phyloP scores from a whole-genome alignment of 2,329 filamentous ascomycete genomes.

The Scleromitrula shiraiana region DNA sequence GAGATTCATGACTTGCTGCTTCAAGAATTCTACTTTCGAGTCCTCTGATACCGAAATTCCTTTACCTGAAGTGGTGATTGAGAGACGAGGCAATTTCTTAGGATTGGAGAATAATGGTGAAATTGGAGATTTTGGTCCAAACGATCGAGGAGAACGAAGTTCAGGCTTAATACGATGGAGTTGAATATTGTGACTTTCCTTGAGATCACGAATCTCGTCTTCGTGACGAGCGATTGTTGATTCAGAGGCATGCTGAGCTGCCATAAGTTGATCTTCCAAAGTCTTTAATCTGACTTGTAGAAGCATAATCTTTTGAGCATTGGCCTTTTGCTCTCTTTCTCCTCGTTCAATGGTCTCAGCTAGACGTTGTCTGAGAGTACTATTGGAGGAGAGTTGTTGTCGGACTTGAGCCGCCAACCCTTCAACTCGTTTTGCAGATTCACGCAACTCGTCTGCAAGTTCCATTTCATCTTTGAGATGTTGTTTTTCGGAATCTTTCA shows the following conservation, averaged over 20 bases:
- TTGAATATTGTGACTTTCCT: conserved; percentile 69
- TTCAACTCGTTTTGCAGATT: conserved; percentile 70
- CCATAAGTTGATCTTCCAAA: conserved; percentile 76
- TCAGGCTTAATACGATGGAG: conserved; percentile 63
- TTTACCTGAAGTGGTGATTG: conserved; percentile 39
- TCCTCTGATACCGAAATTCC: conserved; percentile 62
- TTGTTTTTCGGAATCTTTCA: conserved; percentile 48
- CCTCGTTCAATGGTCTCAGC: conserved; percentile 73
- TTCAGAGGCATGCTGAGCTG: conserved; percentile 79
- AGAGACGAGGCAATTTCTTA: conserved; percentile 47
- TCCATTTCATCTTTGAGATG: conserved; percentile 52
- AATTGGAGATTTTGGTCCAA: conserved; percentile 51
- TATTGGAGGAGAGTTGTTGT: conserved; percentile 72
- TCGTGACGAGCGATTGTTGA: conserved; percentile 77
- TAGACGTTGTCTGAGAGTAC: conserved; percentile 66
- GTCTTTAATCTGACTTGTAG: conserved; percentile 73
- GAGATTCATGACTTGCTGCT: conserved; percentile 72
- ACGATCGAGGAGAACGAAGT: conserved; percentile 38
- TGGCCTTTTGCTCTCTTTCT: conserved; percentile 73
- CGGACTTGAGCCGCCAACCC: conserved; percentile 72
- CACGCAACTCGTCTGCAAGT: conserved; percentile 61
- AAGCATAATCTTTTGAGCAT: conserved; percentile 72
- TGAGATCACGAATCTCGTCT: conserved; percentile 68
- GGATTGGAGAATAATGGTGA: conserved; percentile 52
- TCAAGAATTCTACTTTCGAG: conserved; percentile 65